Evolutionary conservation across 768 basidiomycete species (phyloP).

Genomic region (Ramaria sp.): DNA sequence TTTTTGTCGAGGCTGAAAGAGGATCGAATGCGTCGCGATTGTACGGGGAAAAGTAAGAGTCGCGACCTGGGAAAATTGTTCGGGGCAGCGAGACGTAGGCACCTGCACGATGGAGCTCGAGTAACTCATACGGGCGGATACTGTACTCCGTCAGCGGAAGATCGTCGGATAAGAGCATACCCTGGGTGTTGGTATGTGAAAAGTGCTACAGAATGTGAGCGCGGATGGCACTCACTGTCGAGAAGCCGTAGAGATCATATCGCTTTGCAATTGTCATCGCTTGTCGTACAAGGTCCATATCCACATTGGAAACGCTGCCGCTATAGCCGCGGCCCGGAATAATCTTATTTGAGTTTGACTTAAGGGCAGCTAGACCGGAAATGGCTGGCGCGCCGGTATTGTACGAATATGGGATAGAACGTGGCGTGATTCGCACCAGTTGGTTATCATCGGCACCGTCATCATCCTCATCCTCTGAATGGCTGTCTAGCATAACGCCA

Average conservation of each 20-base stretch:
- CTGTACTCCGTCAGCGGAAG: conserved; percentile 46
- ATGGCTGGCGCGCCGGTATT: conserved; percentile 7
- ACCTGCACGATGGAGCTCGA: conserved; percentile 50
- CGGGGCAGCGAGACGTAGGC: conserved; percentile 34
- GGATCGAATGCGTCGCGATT: background rate
- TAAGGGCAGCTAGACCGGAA: background rate
- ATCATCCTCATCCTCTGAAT: background rate
- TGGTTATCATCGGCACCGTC: background rate
- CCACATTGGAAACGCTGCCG: background rate
- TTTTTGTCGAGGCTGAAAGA: background rate
- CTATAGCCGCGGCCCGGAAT: background rate
- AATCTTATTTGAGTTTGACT: background rate
- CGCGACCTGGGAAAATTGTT: conserved; percentile 15
- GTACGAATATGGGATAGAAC: conserved; percentile 7
- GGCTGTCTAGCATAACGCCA: background rate
- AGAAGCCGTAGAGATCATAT: conserved; percentile 1
- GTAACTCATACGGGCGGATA: conserved; percentile 49
- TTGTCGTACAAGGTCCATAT: background rate
- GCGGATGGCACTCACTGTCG: background rate
- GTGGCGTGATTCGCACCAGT: background rate
- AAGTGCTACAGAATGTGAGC: conserved; percentile 25
- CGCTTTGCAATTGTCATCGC: background rate
- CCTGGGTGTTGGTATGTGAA: conserved; percentile 56
- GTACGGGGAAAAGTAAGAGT: background rate
- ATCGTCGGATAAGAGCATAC: conserved; percentile 61